These are phyloP conservation scores for Jamesozyma spencerorum DNA, from an alignment of 805 yeast species.

Conservation along the genomic window DNA sequence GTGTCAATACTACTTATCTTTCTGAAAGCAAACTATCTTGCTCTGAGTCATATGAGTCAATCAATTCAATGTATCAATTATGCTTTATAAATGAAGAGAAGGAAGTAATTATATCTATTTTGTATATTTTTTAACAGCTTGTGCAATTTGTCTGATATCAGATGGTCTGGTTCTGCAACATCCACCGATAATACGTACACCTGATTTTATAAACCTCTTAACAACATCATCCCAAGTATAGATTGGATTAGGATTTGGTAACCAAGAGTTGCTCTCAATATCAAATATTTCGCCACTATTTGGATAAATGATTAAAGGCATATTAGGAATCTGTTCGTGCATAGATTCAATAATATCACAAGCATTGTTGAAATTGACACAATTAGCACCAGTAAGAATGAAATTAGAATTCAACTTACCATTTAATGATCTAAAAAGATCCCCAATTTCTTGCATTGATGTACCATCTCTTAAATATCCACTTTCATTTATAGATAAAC, in stretches of 20 bases:
- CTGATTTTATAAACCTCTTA: conserved; percentile 32
- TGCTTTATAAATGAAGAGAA: too few relatives aligned
- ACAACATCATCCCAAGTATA: conserved; percentile 34
- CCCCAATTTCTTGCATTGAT: conserved; percentile 27
- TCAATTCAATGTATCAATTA: too few relatives aligned
- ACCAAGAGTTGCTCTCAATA: conserved; percentile 38
- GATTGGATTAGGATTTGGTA: conserved; percentile 15
- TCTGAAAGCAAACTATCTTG: too few relatives aligned
- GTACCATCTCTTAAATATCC: conserved; percentile 45
- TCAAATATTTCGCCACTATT: conserved; percentile 66
- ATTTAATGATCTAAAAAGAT: conserved; percentile 13
- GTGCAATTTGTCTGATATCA: conserved; percentile 26
- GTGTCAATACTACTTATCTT: too few relatives aligned
- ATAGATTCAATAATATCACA: conserved; percentile 30
- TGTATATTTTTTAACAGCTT: too few relatives aligned
- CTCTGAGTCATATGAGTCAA: too few relatives aligned
- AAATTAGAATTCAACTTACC: conserved; percentile 24
- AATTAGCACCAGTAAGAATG: conserved; percentile 58
- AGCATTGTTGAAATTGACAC: conserved; percentile 43
- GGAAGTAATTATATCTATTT: too few relatives aligned
- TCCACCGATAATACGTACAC: conserved; percentile 56
- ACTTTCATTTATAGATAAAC: conserved; percentile 35
- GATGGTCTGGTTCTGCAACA: conserved; percentile 64
- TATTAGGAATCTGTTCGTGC: conserved; percentile 13
- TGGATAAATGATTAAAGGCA: conserved; percentile 54